Evolutionary conservation across 345 rosid genomes (phyloP).

Genomic region (Mangifera indica): DNA sequence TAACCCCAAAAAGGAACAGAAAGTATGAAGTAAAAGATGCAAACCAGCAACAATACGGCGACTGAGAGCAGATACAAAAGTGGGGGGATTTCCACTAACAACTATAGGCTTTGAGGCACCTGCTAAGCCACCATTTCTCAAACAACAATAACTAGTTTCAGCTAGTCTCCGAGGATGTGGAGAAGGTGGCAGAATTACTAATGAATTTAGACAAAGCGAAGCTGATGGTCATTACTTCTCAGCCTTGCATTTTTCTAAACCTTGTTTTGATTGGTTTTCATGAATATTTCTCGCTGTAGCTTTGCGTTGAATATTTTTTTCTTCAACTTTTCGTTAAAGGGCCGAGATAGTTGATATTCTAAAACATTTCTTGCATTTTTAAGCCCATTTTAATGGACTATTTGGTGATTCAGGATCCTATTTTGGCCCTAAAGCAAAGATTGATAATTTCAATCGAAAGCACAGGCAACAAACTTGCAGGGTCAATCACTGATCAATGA

Average conservation of each 20-base stretch:
- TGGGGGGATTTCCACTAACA: constrained; percentile 73
- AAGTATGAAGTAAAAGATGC: constrained; percentile 6
- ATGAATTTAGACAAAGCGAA: constrained; percentile 60
- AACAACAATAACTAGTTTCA: constrained; percentile 32
- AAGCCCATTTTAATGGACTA: no score
- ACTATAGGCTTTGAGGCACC: constrained; percentile 58
- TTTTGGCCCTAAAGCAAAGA: no score
- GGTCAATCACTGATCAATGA: no score
- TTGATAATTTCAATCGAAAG: no score
- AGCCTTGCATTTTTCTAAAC: constrained; percentile 11
- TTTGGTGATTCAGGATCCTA: no score
- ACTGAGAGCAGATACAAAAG: constrained; percentile 85
- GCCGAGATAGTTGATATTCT: no score
- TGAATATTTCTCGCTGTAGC: constrained; percentile 17
- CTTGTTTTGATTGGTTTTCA: background rate
- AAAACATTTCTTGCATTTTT: no score
- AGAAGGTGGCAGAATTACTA: constrained; percentile 44
- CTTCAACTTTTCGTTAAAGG: no score
- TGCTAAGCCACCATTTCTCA: constrained; percentile 19
- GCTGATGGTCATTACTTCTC: constrained; percentile 35
- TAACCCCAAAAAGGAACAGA: background rate
- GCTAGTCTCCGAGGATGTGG: constrained; percentile 42
- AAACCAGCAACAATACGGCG: constrained; percentile 89
- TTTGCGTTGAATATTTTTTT: background rate
- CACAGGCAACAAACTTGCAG: no score